These are phyloP conservation scores for Metarhizium brunneum DNA, from an alignment of 2,329 filamentous ascomycete genomes.

Conservation along the genomic window DNA sequence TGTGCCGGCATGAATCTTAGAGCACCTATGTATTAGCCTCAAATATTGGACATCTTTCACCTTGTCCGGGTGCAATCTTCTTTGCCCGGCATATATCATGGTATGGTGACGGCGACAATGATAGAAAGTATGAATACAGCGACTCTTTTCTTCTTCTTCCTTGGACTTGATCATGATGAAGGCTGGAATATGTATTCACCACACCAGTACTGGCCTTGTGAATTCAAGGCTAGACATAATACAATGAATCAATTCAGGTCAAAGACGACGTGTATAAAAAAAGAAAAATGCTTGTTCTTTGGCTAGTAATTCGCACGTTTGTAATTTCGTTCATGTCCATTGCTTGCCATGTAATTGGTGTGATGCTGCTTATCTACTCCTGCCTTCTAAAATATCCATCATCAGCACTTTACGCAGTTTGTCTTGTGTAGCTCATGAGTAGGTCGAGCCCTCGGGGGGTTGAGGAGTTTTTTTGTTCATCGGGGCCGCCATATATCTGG, in stretches of 20 bases:
- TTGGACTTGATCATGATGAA: neutral
- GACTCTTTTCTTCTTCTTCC: neutral
- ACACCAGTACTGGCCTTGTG: neutral
- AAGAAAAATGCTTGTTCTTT: neutral
- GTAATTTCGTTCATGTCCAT: neutral
- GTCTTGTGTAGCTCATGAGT: slow-evolving; percentile 17
- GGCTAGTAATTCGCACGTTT: neutral
- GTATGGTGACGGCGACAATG: neutral
- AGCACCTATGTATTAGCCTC: neutral
- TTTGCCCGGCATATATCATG: neutral
- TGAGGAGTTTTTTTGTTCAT: slow-evolving; percentile 93
- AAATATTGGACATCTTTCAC: neutral
- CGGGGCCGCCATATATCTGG: slow-evolving; percentile 84
- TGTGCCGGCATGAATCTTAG: neutral
- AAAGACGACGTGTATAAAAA: neutral
- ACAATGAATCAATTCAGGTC: neutral
- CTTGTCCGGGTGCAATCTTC: neutral
- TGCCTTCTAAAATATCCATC: neutral
- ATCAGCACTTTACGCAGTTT: neutral
- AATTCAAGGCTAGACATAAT: neutral
- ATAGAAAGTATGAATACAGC: neutral
- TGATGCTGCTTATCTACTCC: neutral
- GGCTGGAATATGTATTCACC: neutral
- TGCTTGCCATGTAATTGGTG: neutral
- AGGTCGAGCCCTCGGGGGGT: slow-evolving; percentile 70